Conservation (phyloP, 345 rosid species). For the Cardamine chenopodiifolia region DNA sequence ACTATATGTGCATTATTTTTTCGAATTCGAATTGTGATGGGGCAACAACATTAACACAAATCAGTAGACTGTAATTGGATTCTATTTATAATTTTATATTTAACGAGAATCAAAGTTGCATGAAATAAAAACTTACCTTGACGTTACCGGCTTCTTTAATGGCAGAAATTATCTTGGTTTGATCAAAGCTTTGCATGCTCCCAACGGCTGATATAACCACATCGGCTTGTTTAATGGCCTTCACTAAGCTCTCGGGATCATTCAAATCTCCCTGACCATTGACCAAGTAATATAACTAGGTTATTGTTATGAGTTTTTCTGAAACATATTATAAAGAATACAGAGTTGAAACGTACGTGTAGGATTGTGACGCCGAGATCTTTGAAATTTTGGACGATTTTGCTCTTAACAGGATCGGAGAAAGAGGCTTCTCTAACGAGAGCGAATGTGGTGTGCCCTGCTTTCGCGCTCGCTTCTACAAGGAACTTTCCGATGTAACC, state of each 20-base stretch:
- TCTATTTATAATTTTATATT: not conserved
- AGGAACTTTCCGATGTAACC: constrained; percentile 79
- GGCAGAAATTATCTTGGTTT: constrained; percentile 76
- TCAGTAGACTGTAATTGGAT: not conserved
- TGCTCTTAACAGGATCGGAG: constrained; percentile 61
- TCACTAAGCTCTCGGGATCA: constrained; percentile 71
- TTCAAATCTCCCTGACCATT: constrained; percentile 42
- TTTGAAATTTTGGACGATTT: constrained; percentile 55
- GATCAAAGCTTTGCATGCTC: constrained; percentile 56
- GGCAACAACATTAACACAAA: not conserved
- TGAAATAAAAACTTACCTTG: constrained; percentile 49
- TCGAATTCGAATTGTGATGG: not conserved
- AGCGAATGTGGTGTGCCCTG: constrained; percentile 66
- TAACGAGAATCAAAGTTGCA: not conserved
- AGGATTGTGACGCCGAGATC: constrained; percentile 59
- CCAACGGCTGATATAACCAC: constrained; percentile 80
- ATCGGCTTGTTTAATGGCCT: constrained; percentile 73
- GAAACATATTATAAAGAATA: not conserved
- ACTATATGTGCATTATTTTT: too few species aligned
- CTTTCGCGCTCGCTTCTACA: constrained; percentile 59
- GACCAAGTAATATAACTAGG: not conserved
- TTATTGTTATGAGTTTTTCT: not conserved
- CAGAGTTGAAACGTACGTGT: constrained; percentile 46
- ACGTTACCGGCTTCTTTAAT: constrained; percentile 86
- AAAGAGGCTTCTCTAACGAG: constrained; percentile 58